Base-by-base conservation (phyloP, 108 stramenopile genomes). In the Skeletonema marinoi region DNA sequence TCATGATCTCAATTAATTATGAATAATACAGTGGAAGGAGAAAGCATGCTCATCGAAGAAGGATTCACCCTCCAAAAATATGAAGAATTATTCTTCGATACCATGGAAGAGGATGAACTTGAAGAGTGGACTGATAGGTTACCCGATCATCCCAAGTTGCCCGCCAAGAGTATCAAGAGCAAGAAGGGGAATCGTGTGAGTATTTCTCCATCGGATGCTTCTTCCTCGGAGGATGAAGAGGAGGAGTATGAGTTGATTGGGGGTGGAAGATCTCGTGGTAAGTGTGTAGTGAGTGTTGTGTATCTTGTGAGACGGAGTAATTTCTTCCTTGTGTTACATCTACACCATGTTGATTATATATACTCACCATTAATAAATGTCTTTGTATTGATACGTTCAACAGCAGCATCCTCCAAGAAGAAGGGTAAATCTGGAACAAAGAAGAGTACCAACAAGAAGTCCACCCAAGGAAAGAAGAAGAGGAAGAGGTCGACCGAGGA, bases 41-140 rank as follows among this genome's bases (percentile, higher is more conserved):
- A 56, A 10, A 56, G 54, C 6, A 56, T 56, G 25, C 16, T 56
- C 19, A 56, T n/a, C 14, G 54, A 56, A 56, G 54, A 56, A 25
- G 54, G 54, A 56, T 56, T 56, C 54, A 56, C 54, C 19, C 54
- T 56, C 25, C 54, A 56, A 56, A 56, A 56, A 3, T 56, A 56
- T 9, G 21, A 56, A 29, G 25, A 56, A 25, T 25, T 56, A 25
- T 56, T 56, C 54, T 56, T 56, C 8, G 8, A 1, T 17, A 56
- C 54, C 21, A 29, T 56, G 54, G 54, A 56, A 9, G 54, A 56
- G 54, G 54, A 56, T 4, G 54, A 25, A 0, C 6, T 56, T 17
- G 25, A 29, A 29, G 54, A 56, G 6, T 56, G 54, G 54, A 25
- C 19, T 6, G 21, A 56, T 56, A 25, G 25, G n/a, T 56, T 56